phyloP scores from a whole-genome alignment of 2,329 filamentous ascomycete genomes.

The Fusarium vanettenii region DNA sequence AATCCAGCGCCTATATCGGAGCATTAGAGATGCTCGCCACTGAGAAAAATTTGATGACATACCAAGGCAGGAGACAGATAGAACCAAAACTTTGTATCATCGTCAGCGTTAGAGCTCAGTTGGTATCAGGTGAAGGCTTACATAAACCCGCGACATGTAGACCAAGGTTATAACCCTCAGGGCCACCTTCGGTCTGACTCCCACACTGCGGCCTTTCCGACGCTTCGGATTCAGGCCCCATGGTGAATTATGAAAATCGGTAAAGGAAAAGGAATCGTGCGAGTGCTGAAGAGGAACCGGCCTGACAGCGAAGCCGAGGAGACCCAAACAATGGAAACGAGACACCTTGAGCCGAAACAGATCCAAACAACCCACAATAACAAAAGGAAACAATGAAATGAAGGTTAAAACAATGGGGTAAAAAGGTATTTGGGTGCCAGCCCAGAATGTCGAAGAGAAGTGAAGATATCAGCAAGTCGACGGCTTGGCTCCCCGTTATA shows the following conservation, averaged over 20 bases:
- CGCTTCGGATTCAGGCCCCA: not conserved
- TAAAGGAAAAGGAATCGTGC: not conserved
- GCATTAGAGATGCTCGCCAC: not conserved
- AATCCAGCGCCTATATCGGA: conserved; percentile 57
- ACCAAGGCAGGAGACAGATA: conserved; percentile 44
- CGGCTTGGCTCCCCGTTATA: not conserved
- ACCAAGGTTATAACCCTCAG: conserved; percentile 41
- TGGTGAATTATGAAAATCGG: not conserved
- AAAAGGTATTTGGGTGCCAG: not conserved
- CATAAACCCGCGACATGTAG: conserved; percentile 47
- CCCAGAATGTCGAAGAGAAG: not conserved
- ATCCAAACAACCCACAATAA: not conserved
- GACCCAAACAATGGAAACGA: not conserved
- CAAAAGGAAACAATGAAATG: not conserved
- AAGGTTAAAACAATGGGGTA: not conserved
- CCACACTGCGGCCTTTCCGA: conserved; percentile 46
- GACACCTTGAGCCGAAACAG: not conserved
- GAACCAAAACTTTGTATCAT: conserved; percentile 40
- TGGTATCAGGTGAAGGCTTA: conserved; percentile 25
- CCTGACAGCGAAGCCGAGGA: not conserved
- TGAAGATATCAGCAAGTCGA: not conserved
- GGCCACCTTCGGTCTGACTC: not conserved
- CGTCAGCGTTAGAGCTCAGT: not conserved
- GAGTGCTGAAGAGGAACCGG: not conserved
- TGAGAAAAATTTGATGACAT: not conserved